Percentiles rank a stretch among this genome's conserved stretches.
Conservation (phyloP, 495 filamentous ascomycete species). For the Neurospora pannonica region DNA sequence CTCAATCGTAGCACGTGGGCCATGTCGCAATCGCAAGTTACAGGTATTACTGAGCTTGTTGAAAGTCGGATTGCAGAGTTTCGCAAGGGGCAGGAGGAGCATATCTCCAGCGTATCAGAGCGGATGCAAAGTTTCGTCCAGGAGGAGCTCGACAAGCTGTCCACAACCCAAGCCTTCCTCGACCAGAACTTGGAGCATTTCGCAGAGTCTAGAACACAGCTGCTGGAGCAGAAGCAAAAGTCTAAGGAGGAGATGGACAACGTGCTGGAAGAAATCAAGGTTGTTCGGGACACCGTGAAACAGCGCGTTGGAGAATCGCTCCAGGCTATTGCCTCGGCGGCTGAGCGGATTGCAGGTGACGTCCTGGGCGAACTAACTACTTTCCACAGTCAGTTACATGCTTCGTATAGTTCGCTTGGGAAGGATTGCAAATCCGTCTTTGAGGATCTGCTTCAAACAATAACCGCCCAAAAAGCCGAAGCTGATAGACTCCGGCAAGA, state of each 20-base stretch:
- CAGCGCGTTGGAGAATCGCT: constrained; percentile 75
- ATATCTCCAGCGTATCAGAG: constrained; percentile 55
- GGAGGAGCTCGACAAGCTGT: constrained; percentile 58
- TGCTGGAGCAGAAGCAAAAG: constrained; percentile 55
- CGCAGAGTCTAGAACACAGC: constrained; percentile 51
- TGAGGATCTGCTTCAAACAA: constrained; percentile 61
- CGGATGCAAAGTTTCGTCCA: constrained; percentile 67
- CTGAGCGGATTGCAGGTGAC: constrained; percentile 78
- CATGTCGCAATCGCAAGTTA: constrained; percentile 62
- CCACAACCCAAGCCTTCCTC: constrained; percentile 57
- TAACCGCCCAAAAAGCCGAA: constrained; percentile 70
- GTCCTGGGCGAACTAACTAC: constrained; percentile 77
- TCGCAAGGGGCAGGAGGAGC: constrained; percentile 54
- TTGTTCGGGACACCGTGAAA: constrained; percentile 78
- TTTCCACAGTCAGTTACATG: constrained; percentile 76
- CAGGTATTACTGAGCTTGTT: constrained; percentile 61
- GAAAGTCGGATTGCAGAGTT: constrained; percentile 64
- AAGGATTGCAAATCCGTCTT: constrained; percentile 81
- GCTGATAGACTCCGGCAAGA: constrained; percentile 61
- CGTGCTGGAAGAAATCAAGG: constrained; percentile 85
- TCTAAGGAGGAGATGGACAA: constrained; percentile 83
- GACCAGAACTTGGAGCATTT: constrained; percentile 57
- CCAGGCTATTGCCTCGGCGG: constrained; percentile 72
- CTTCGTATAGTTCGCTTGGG: constrained; percentile 81
- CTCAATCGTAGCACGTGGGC: constrained; percentile 73